These are phyloP conservation scores for Tetratostichococcus sp. DNA, from an alignment of 139 green algal genomes.

Conservation along the genomic window DNA sequence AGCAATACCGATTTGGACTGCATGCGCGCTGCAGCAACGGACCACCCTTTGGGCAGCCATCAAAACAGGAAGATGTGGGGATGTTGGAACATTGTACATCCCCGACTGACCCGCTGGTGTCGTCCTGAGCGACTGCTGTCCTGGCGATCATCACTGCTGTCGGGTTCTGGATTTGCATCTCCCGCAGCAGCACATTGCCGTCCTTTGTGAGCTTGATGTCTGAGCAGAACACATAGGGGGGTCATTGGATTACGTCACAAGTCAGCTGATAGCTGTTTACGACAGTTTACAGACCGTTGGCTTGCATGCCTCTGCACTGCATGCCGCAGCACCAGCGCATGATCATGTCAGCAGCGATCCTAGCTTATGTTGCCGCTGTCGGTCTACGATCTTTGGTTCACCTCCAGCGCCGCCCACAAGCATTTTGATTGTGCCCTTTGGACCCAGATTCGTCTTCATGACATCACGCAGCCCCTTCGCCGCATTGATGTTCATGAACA, in stretches of 20 bases:
- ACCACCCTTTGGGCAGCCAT: too few species aligned
- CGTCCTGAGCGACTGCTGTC: constrained; percentile 95
- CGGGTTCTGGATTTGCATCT: constrained; percentile 99
- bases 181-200: constrained; percentile 89
- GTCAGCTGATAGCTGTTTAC: too few species aligned
- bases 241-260: too few species aligned
- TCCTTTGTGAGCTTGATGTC: constrained; percentile 99
- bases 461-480: constrained; percentile 97
- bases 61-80: too few species aligned
- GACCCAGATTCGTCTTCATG: constrained; percentile 96
- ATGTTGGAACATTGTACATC: not conserved
- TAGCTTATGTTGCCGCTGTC: too few species aligned
- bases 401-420: constrained; percentile 86
- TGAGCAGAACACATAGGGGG: constrained; percentile 18
- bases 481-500: constrained; percentile 99
- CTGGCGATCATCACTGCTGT: constrained; percentile 99
- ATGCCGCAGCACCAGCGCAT: not conserved
- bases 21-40: too few species aligned
- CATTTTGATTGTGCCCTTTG: constrained; percentile 99
- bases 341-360: too few species aligned
- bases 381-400: constrained; percentile 22
- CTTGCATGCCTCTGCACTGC: not conserved
- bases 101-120: constrained; percentile 74
- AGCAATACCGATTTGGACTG: not conserved
- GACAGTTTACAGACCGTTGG: too few species aligned